Conservation (phyloP, 495 filamentous ascomycete genomes). For the Talaromyces liani region DNA sequence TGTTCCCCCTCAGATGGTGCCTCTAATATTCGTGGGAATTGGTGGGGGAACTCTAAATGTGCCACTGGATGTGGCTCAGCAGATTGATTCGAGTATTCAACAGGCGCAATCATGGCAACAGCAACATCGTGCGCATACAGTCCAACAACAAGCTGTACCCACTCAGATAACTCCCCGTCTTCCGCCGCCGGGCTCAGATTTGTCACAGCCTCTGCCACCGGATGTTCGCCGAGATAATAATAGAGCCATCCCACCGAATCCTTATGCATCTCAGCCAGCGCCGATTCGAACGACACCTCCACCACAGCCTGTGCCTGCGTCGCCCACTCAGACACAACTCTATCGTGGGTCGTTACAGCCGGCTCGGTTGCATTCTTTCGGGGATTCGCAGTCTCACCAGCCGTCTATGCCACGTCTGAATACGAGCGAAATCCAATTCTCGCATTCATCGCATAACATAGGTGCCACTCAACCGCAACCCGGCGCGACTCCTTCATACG, state of each 20-base stretch:
- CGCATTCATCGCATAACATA: slow-evolving; percentile 24
- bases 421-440: slow-evolving; percentile 46
- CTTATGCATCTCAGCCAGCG: slow-evolving; percentile 23
- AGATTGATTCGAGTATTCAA: slow-evolving; percentile 36
- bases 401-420: slow-evolving; percentile 44
- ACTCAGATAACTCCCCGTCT: slow-evolving; percentile 7
- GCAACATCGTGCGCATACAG: slow-evolving; percentile 14
- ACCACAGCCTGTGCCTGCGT: slow-evolving; percentile 17
- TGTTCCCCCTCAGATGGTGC: slow-evolving; percentile 79
- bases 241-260: slow-evolving; percentile 28
- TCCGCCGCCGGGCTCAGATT: slow-evolving; percentile 3
- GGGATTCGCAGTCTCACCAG: slow-evolving; percentile 21
- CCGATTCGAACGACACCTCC: slow-evolving; percentile 13
- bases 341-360: slow-evolving; percentile 12
- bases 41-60: slow-evolving; percentile 55
- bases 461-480: slow-evolving; percentile 22
- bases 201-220: slow-evolving; percentile 13
- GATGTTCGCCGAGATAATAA: slow-evolving; percentile 23
- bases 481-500: slow-evolving; percentile 14
- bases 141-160: slow-evolving; percentile 35
- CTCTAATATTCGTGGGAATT: slow-evolving; percentile 83
- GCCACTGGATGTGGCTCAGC: slow-evolving; percentile 65
- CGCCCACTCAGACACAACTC: slow-evolving; percentile 11
- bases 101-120: slow-evolving; percentile 36
- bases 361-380: slow-evolving; percentile 13